These are phyloP conservation scores for Lasiodiplodia hormozganensis DNA, from an alignment of 2,329 filamentous ascomycete species.

Conservation along the genomic window DNA sequence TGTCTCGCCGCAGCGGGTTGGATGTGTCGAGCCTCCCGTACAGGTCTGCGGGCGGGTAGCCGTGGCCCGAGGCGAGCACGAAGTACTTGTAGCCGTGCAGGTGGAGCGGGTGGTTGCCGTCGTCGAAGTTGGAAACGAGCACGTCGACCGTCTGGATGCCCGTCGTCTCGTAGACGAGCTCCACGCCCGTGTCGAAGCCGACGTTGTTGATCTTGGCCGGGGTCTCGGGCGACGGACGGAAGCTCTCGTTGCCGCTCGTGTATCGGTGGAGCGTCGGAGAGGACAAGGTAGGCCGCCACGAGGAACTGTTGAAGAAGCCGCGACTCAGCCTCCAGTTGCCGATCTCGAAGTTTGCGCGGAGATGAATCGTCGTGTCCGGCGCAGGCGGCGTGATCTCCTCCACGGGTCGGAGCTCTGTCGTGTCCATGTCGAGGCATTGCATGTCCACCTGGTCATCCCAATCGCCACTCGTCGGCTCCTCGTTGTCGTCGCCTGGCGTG, in stretches of 20 bases:
- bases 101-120: conserved; percentile 57
- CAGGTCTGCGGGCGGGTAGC: conserved; percentile 35
- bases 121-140: conserved; percentile 44
- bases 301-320: conserved; percentile 65
- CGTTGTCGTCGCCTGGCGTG: conserved; percentile 5
- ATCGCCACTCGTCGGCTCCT: conserved; percentile 52
- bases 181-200: conserved; percentile 37
- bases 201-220: conserved; percentile 33
- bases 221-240: conserved; percentile 28
- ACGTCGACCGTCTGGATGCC: conserved; percentile 46
- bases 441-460: conserved; percentile 59
- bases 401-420: conserved; percentile 55
- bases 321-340: conserved; percentile 64
- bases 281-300: conserved; percentile 57
- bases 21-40: conserved; percentile 43
- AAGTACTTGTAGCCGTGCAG: conserved; percentile 71
- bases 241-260: conserved; percentile 37
- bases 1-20: conserved; percentile 69
- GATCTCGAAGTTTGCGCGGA: conserved; percentile 67
- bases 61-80: conserved; percentile 54
- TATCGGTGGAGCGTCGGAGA: conserved; percentile 60
- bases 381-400: conserved; percentile 52
- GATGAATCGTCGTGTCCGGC: conserved; percentile 59
- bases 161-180: conserved; percentile 48
- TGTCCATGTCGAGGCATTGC: conserved; percentile 60